Percentiles rank a stretch among this genome's conserved stretches.
These are phyloP conservation scores for Pholiota molesta DNA, from an alignment of 768 basidiomycete genomes.

Conservation along the genomic window DNA sequence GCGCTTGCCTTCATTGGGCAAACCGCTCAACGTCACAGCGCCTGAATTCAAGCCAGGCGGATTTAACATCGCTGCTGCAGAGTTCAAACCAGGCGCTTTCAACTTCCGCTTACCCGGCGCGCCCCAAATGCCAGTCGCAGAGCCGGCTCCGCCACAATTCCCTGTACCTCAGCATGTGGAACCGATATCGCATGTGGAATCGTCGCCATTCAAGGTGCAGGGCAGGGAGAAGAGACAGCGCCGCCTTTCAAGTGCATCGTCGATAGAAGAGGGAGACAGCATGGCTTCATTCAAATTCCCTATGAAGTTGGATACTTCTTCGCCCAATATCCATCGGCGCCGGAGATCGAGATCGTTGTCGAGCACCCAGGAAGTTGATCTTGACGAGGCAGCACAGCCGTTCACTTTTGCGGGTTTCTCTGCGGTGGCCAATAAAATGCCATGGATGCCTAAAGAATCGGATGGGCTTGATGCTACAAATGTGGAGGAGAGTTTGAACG, in stretches of 20 bases:
- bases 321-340: constrained; percentile 49
- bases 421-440: constrained; percentile 36
- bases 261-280: constrained; percentile 56
- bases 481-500: constrained; percentile 25
- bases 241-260: constrained; percentile 46
- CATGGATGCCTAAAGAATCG: constrained; percentile 23
- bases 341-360: constrained; percentile 41
- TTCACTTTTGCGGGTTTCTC: constrained; percentile 74
- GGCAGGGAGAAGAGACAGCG: constrained; percentile 83
- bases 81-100: constrained; percentile 80
- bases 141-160: constrained; percentile 26
- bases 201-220: constrained; percentile 54
- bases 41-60: constrained; percentile 78
- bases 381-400: constrained; percentile 55
- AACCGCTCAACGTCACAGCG: constrained; percentile 78
- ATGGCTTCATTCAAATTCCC: constrained; percentile 84
- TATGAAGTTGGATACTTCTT: constrained; percentile 41
- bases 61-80: constrained; percentile 68
- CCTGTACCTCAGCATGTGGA: constrained; percentile 31
- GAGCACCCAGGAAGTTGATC: constrained; percentile 23
- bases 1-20: constrained; percentile 55
- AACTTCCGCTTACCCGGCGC: constrained; percentile 77
- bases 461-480: constrained; percentile 8
- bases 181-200: constrained; percentile 30
- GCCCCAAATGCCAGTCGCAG: constrained; percentile 54